phyloP scores from a whole-genome alignment of 2,329 filamentous ascomycete genomes.

The Claviceps lovelessii region DNA sequence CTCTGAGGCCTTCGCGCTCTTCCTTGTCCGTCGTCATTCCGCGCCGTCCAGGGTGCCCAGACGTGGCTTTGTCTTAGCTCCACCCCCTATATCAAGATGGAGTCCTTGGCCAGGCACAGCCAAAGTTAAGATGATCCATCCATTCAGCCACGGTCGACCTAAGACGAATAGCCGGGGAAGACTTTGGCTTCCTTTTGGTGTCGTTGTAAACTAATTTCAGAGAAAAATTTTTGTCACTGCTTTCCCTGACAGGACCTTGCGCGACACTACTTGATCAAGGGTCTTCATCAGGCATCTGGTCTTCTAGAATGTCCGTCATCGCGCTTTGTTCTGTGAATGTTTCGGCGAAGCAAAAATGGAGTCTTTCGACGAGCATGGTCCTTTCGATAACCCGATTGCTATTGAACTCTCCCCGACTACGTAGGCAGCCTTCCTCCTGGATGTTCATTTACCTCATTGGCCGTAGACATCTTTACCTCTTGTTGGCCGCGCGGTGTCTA shows the following conservation, averaged over 20 bases:
- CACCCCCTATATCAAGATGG: neutral
- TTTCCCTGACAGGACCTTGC: neutral
- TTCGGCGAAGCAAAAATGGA: neutral
- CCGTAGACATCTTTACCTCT: no score
- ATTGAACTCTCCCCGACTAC: no score
- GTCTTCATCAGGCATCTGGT: slow-evolving; percentile 5
- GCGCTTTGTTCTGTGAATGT: slow-evolving; percentile 7
- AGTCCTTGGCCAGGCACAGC: neutral
- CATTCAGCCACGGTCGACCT: neutral
- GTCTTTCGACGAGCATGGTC: neutral
- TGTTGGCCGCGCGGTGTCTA: no score
- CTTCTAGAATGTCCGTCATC: slow-evolving; percentile 9
- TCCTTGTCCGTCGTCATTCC: slow-evolving; percentile 7
- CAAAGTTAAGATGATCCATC: neutral
- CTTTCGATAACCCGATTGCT: neutral
- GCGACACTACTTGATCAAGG: neutral
- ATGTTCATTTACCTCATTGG: no score
- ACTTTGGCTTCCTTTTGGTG: slow-evolving; percentile 12
- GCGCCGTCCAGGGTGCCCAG: slow-evolving; percentile 4
- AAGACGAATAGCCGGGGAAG: slow-evolving; percentile 14
- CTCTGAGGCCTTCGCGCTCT: neutral
- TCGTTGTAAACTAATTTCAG: neutral
- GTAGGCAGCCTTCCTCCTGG: no score
- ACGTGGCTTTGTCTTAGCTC: neutral
- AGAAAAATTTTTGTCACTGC: slow-evolving; percentile 4